Conservation (phyloP, 176 grass and related monocot genomes). For the Stipa capillata region DNA sequence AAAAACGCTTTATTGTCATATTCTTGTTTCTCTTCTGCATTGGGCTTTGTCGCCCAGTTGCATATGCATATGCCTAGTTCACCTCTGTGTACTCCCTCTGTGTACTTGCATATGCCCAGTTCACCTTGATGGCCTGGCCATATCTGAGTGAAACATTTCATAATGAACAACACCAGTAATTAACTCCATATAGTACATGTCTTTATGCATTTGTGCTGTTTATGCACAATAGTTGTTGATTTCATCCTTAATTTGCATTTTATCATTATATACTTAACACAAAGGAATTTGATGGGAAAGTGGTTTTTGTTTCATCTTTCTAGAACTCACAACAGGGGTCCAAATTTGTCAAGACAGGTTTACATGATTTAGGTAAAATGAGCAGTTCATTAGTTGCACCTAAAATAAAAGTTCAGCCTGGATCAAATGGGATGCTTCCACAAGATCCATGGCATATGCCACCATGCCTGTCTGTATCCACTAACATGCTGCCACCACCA, state of each 20-base stretch:
- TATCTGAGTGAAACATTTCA: too few species aligned
- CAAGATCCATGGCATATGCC: slow-evolving; percentile 6
- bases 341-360: slow-evolving; percentile 84
- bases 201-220: not conserved
- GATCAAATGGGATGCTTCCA: slow-evolving; percentile 26
- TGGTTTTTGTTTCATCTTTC: slow-evolving; percentile 55
- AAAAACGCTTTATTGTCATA: not conserved
- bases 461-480: not conserved
- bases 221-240: too few species aligned
- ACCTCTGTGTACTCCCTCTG: too few species aligned
- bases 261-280: not conserved
- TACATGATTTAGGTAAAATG: slow-evolving; percentile 35
- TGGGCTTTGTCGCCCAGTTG: slow-evolving; percentile 64
- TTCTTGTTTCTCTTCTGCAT: slow-evolving; percentile 59
- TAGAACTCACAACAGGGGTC: slow-evolving; percentile 79
- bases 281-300: slow-evolving; percentile 26
- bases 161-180: too few species aligned
- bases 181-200: not conserved
- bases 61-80: too few species aligned
- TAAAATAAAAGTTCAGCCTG: slow-evolving; percentile 42
- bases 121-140: too few species aligned
- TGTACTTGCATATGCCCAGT: slow-evolving; percentile 66
- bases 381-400: slow-evolving; percentile 19
- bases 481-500: not conserved
- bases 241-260: too few species aligned